A percentile compares a stretch with the other conserved stretches of the same genome.
Conservation (phyloP, 1,139 yeast species). For the Hyphopichia khmerensis region DNA sequence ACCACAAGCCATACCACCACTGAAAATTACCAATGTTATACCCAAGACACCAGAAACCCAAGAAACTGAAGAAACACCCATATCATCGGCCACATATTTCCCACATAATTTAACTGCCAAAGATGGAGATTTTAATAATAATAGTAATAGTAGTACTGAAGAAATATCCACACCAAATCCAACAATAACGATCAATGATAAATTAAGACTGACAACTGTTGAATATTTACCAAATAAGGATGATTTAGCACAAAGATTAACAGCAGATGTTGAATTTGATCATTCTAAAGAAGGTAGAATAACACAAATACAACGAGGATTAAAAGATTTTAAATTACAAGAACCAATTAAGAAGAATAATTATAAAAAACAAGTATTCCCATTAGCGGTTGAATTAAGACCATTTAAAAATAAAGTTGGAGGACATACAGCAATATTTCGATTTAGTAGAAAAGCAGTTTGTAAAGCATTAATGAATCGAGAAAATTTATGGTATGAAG, state of each 20-base stretch:
- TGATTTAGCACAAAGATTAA: constrained; percentile 28
- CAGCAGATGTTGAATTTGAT: constrained; percentile 40
- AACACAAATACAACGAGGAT: constrained; percentile 21
- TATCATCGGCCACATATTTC: constrained; percentile 33
- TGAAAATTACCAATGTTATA: too few relatives aligned
- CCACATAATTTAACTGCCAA: constrained; percentile 32
- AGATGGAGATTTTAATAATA: too few relatives aligned
- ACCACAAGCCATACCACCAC: background rate
- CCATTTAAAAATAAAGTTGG: constrained; percentile 94
- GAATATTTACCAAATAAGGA: constrained; percentile 1
- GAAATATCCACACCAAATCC: constrained; percentile 1
- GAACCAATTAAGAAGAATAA: background rate
- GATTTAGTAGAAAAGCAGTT: constrained; percentile 90
- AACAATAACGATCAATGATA: background rate
- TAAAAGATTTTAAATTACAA: constrained; percentile 1
- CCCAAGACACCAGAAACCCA: background rate
- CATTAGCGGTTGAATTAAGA: constrained; percentile 77
- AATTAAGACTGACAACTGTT: background rate
- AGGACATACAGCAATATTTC: constrained; percentile 95
- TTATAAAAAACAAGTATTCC: constrained; percentile 32
- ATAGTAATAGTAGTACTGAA: too few relatives aligned
- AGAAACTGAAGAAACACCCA: constrained; percentile 17
- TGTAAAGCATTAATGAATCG: constrained; percentile 90
- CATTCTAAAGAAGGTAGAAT: constrained; percentile 30
- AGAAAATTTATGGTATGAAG: constrained; percentile 90